phyloP scores from a whole-genome alignment of 129 eudicot species.

The Calendula officinalis region DNA sequence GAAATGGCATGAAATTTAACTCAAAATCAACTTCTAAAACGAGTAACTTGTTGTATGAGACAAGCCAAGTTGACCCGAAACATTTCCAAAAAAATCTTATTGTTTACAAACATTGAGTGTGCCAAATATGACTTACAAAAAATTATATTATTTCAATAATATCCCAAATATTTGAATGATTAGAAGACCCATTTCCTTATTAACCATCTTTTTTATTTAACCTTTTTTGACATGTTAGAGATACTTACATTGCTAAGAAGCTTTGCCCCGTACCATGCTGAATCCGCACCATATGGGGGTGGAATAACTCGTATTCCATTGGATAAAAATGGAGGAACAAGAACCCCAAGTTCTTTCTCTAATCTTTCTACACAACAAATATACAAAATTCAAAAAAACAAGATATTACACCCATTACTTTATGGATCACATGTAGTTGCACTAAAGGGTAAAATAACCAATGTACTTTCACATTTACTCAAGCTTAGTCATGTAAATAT shows the following conservation, averaged over 20 bases:
- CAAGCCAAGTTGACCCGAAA: background rate
- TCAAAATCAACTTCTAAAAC: too few relatives aligned
- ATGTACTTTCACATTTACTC: too few relatives aligned
- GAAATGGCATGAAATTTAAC: background rate
- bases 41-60: background rate
- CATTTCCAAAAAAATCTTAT: background rate
- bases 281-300: conserved; percentile 82
- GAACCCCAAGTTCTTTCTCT: conserved; percentile 72
- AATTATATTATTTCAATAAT: background rate
- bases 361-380: conserved; percentile 68
- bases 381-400: background rate
- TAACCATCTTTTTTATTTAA: background rate
- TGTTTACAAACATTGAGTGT: background rate
- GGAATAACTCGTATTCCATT: conserved; percentile 76
- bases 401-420: conserved; percentile 8
- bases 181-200: background rate
- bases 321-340: conserved; percentile 54
- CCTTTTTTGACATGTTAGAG: background rate
- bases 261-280: conserved; percentile 97
- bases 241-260: conserved; percentile 85
- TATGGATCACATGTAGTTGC: background rate
- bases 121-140: background rate
- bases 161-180: background rate
- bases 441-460: background rate
- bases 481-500: too few relatives aligned